Conservation (phyloP, 345 rosid genomes). For the Salix caprea region DNA sequence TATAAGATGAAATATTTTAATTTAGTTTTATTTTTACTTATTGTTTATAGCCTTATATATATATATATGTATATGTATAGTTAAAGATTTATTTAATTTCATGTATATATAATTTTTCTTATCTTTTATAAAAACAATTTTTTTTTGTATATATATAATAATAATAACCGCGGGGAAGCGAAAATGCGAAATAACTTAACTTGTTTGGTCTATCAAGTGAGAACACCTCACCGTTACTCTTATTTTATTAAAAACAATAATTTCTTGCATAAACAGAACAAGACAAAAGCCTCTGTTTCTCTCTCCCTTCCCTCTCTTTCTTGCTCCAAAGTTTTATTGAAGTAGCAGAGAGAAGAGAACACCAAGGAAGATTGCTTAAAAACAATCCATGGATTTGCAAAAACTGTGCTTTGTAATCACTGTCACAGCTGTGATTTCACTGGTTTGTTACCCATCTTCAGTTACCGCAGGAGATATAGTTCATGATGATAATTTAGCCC, state of each 20-base stretch:
- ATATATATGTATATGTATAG: too few species aligned
- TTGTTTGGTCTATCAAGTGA: neutral
- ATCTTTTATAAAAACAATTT: too few species aligned
- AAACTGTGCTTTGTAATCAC: conserved; percentile 31
- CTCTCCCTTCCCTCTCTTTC: neutral
- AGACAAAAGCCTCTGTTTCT: neutral
- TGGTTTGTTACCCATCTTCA: conserved; percentile 37
- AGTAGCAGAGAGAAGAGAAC: neutral
- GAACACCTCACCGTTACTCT: neutral
- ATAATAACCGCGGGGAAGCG: too few species aligned
- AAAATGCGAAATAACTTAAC: too few species aligned
- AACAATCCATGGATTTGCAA: conserved; percentile 55
- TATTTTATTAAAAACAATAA: neutral
- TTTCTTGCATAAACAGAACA: neutral
- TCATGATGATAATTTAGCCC: conserved; percentile 80
- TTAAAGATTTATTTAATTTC: too few species aligned
- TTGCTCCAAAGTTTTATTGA: neutral
- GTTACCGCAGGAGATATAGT: conserved; percentile 85
- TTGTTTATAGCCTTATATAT: too few species aligned
- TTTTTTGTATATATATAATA: too few species aligned
- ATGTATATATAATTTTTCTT: too few species aligned
- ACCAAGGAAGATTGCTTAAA: neutral
- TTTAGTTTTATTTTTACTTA: too few species aligned
- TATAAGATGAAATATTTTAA: too few species aligned
- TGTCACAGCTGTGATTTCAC: conserved; percentile 37